phyloP scores from a whole-genome alignment of 257 asterid species.

The Nicotiana sylvestris region DNA sequence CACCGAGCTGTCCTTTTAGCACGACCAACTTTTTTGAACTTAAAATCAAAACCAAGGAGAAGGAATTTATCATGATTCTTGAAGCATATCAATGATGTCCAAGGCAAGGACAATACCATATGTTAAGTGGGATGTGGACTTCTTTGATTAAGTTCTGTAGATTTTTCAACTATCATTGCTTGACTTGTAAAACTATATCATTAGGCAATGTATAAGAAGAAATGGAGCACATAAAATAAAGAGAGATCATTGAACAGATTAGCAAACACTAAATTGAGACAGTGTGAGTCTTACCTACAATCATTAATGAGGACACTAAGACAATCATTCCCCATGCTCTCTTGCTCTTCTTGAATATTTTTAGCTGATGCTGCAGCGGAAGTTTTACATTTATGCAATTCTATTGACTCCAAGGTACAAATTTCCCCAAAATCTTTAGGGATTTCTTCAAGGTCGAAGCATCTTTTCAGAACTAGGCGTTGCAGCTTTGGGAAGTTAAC shows the following conservation, averaged over 20 bases:
- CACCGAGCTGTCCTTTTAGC: neutral
- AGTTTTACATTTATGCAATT: neutral
- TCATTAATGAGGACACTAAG: neutral
- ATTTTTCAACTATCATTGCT: too few species aligned
- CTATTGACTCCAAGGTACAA: neutral
- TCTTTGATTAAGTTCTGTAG: too few species aligned
- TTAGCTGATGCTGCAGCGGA: neutral
- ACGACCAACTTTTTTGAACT: neutral
- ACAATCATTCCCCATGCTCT: neutral
- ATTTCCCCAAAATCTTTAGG: neutral
- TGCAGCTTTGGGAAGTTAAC: neutral
- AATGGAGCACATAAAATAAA: too few species aligned
- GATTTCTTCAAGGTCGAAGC: neutral
- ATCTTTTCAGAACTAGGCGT: neutral
- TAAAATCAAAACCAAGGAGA: neutral
- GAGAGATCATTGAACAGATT: neutral
- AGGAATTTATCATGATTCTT: neutral
- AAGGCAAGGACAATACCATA: too few species aligned
- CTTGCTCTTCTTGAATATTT: neutral
- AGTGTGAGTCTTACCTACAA: neutral
- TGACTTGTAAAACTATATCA: too few species aligned
- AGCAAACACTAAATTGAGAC: neutral
- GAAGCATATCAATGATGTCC: neutral
- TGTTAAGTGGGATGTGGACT: too few species aligned
- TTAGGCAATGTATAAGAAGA: too few species aligned